A percentile compares a stretch with the other conserved stretches of the same genome.
phyloP scores from a whole-genome alignment of 2,329 filamentous ascomycete genomes.

The Sarocladium kiliense region DNA sequence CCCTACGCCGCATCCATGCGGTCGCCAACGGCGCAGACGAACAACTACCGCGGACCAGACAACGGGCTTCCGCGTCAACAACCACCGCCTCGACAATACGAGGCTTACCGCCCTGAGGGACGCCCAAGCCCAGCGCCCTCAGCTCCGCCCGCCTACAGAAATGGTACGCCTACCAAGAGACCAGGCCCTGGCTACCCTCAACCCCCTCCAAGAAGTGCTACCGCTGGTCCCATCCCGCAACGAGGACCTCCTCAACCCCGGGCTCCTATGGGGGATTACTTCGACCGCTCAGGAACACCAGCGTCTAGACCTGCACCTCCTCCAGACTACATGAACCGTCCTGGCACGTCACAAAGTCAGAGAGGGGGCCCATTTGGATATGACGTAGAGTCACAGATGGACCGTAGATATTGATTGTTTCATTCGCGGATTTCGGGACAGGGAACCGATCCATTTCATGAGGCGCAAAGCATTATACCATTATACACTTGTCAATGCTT shows the following conservation, averaged over 20 bases:
- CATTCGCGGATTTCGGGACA: neutral
- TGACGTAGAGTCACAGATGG: slow-evolving; percentile 29
- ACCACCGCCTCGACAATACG: slow-evolving; percentile 18
- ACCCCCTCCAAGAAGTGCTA: slow-evolving; percentile 28
- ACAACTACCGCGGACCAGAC: slow-evolving; percentile 22
- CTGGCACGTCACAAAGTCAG: slow-evolving; percentile 15
- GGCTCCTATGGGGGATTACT: neutral
- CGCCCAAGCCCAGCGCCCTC: slow-evolving; percentile 29
- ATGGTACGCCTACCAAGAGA: slow-evolving; percentile 17
- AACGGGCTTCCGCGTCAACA: slow-evolving; percentile 7
- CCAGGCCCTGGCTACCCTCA: slow-evolving; percentile 19
- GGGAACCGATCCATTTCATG: neutral
- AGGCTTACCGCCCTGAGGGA: slow-evolving; percentile 25
- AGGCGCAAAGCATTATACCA: slow-evolving; percentile 8
- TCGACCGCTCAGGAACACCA: slow-evolving; percentile 16
- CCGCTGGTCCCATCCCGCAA: slow-evolving; percentile 31
- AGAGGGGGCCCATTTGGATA: slow-evolving; percentile 28
- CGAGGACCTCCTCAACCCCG: slow-evolving; percentile 20
- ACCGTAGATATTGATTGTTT: slow-evolving; percentile 19
- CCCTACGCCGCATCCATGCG: neutral
- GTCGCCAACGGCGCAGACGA: slow-evolving; percentile 16
- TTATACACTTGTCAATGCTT: slow-evolving; percentile 3
- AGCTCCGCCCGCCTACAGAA: slow-evolving; percentile 18
- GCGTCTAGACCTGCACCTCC: slow-evolving; percentile 17
- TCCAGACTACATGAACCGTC: slow-evolving; percentile 15